A percentile compares a stretch with the other conserved stretches of the same genome.
phyloP scores from a whole-genome alignment of 129 eudicot genomes.

The Tagetes patula region DNA sequence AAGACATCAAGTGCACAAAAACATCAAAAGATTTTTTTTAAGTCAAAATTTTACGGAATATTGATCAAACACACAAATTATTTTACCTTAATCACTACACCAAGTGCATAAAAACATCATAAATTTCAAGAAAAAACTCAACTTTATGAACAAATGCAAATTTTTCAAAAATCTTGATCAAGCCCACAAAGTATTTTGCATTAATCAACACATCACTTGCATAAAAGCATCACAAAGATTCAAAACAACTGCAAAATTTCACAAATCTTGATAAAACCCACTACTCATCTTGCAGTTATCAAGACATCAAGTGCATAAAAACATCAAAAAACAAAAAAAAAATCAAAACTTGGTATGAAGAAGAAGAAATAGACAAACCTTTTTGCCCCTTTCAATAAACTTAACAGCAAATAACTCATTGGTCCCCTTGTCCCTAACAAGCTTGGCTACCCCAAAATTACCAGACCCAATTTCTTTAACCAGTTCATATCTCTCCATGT shows the following conservation, averaged over 20 bases:
- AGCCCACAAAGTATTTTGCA: neutral
- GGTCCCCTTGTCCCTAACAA: slow-evolving; percentile 55
- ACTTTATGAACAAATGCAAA: neutral
- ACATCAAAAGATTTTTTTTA: neutral
- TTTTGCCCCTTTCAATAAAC: slow-evolving; percentile 63
- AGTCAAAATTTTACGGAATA: slow-evolving; percentile 9
- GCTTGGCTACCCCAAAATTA: slow-evolving; percentile 72
- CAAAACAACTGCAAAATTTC: neutral
- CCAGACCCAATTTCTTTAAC: slow-evolving; percentile 74
- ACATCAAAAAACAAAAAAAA: neutral
- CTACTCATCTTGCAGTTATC: neutral
- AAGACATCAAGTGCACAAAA: slow-evolving; percentile 14
- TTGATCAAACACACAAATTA: neutral
- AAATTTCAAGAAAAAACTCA: neutral
- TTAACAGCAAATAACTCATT: slow-evolving; percentile 63
- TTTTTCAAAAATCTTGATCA: neutral
- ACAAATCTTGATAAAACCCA: slow-evolving; percentile 21
- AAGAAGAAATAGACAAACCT: slow-evolving; percentile 33
- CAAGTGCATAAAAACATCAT: neutral
- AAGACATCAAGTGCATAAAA: slow-evolving; percentile 10
- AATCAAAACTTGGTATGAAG: neutral
- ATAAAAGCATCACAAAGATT: neutral
- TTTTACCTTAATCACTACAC: neutral
- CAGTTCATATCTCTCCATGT: slow-evolving; percentile 63
- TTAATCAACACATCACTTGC: slow-evolving; percentile 6